Conservation (phyloP, 208 protist genomes). For the Lotmaria passim region DNA sequence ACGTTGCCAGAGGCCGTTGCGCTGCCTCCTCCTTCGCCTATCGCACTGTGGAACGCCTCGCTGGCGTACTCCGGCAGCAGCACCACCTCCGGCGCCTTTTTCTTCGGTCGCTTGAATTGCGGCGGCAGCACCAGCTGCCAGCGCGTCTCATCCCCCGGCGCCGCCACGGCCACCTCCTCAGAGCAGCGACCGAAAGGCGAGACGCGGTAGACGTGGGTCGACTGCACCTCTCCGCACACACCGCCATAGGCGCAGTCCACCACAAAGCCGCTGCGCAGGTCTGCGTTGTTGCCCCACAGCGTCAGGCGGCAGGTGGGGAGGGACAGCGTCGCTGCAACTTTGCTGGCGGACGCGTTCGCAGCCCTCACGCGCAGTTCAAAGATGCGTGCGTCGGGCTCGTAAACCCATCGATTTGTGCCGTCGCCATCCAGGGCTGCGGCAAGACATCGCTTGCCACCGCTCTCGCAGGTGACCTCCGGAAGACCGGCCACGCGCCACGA, state of each 20-base stretch:
- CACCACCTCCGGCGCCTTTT: slow-evolving; percentile 35
- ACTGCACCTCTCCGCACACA: slow-evolving; percentile 30
- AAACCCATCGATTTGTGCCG: slow-evolving; percentile 9
- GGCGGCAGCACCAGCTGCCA: slow-evolving; percentile 36
- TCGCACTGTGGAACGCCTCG: slow-evolving; percentile 16
- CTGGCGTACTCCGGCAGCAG: slow-evolving; percentile 28
- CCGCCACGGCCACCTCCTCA: slow-evolving; percentile 34
- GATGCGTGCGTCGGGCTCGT: slow-evolving; percentile 8
- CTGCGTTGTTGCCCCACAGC: slow-evolving; percentile 16
- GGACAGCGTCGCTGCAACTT: slow-evolving; percentile 3
- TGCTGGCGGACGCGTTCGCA: slow-evolving; percentile 28
- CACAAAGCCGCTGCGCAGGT: slow-evolving; percentile 30
- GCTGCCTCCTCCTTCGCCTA: neutral
- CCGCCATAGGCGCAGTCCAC: slow-evolving; percentile 84
- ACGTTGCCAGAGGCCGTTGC: neutral
- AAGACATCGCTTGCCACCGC: neutral
- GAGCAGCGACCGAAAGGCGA: slow-evolving; percentile 78
- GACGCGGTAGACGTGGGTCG: slow-evolving; percentile 51
- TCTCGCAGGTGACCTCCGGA: slow-evolving; percentile 23
- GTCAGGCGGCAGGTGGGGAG: slow-evolving; percentile 1
- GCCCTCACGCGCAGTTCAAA: slow-evolving; percentile 30
- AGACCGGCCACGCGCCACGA: slow-evolving; percentile 33
- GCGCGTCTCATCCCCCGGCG: slow-evolving; percentile 16
- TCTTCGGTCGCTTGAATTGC: slow-evolving; percentile 31
- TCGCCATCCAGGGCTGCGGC: slow-evolving; percentile 12